phyloP scores from a whole-genome alignment of 2,329 filamentous ascomycete species.

The Exophiala lecanii-corni region DNA sequence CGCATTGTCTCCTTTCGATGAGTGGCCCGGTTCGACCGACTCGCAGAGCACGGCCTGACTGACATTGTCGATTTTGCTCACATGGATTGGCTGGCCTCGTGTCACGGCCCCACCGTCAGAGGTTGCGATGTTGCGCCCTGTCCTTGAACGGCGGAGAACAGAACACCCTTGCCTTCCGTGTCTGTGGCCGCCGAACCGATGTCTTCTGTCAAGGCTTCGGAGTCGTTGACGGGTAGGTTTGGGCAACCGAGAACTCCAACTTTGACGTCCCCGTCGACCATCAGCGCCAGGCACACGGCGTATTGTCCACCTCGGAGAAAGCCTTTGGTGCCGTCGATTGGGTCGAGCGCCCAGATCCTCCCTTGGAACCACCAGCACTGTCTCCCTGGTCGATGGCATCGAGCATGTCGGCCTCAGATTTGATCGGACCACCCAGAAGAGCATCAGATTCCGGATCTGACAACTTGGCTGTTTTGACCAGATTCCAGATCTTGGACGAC shows the following conservation, averaged over 20 bases:
- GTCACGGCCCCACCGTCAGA: slow-evolving; percentile 49
- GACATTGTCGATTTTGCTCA: slow-evolving; percentile 73
- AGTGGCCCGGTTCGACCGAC: slow-evolving; percentile 90
- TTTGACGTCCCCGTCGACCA: slow-evolving; percentile 90
- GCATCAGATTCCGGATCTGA: slow-evolving; percentile 61
- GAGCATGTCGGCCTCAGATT: slow-evolving; percentile 61
- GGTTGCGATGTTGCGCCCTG: slow-evolving; percentile 77
- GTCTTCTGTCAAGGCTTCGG: slow-evolving; percentile 62
- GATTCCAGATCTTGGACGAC: slow-evolving; percentile 73
- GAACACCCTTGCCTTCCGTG: slow-evolving; percentile 71
- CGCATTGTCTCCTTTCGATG: slow-evolving; percentile 80
- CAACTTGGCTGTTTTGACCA: slow-evolving; percentile 70
- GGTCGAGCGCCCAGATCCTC: slow-evolving; percentile 94
- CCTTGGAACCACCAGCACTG: slow-evolving; percentile 65
- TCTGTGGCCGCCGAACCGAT: slow-evolving; percentile 72
- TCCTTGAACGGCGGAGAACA: slow-evolving; percentile 79
- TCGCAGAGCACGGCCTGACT: slow-evolving; percentile 88
- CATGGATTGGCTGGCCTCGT: slow-evolving; percentile 62
- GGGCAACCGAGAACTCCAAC: slow-evolving; percentile 93
- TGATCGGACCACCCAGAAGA: slow-evolving; percentile 64
- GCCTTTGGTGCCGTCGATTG: slow-evolving; percentile 96
- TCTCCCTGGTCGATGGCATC: slow-evolving; percentile 63
- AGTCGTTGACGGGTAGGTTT: slow-evolving; percentile 85
- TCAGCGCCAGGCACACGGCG: slow-evolving; percentile 84
- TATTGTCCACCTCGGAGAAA: slow-evolving; percentile 96